phyloP scores from a whole-genome alignment of 1,284 basidiomycete genomes.

The Meira nashicola region DNA sequence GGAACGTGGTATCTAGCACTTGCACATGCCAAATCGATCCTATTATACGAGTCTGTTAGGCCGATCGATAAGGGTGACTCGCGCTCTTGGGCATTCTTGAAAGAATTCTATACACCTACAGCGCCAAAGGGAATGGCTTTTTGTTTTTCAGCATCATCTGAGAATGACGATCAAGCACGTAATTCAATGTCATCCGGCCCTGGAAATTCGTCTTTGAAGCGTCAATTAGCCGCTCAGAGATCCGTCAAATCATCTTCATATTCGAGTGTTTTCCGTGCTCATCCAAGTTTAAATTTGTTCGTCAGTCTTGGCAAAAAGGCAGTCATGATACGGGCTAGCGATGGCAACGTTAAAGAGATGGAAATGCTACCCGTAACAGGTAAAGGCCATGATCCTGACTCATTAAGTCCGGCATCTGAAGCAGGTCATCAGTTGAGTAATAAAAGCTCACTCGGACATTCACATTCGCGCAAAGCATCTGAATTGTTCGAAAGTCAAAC shows the following conservation, averaged over 20 bases:
- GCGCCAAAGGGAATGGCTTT: conserved; percentile 29
- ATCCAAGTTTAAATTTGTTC: conserved; percentile 32
- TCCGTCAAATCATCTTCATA: conserved; percentile 13
- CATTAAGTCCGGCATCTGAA: neutral
- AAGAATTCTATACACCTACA: conserved; percentile 35
- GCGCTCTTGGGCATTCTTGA: conserved; percentile 33
- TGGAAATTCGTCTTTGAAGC: neutral
- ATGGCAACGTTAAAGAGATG: conserved; percentile 35
- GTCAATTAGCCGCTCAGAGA: conserved; percentile 3
- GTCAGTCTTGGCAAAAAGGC: conserved; percentile 35
- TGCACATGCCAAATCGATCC: conserved; percentile 27
- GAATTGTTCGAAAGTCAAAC: neutral
- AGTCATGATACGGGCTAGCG: conserved; percentile 31
- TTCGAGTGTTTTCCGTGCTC: conserved; percentile 16
- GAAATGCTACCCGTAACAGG: conserved; percentile 29
- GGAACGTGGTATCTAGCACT: conserved; percentile 43
- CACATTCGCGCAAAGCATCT: too few relatives aligned
- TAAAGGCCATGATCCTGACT: neutral
- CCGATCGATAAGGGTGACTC: conserved; percentile 17
- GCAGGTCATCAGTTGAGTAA: neutral
- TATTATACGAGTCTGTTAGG: conserved; percentile 31
- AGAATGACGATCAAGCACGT: neutral
- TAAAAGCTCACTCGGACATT: too few relatives aligned
- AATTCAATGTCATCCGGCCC: neutral
- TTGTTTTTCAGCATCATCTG: neutral